Base-by-base conservation (phyloP, 805 yeast species). In the Candida sanyiensis region DNA sequence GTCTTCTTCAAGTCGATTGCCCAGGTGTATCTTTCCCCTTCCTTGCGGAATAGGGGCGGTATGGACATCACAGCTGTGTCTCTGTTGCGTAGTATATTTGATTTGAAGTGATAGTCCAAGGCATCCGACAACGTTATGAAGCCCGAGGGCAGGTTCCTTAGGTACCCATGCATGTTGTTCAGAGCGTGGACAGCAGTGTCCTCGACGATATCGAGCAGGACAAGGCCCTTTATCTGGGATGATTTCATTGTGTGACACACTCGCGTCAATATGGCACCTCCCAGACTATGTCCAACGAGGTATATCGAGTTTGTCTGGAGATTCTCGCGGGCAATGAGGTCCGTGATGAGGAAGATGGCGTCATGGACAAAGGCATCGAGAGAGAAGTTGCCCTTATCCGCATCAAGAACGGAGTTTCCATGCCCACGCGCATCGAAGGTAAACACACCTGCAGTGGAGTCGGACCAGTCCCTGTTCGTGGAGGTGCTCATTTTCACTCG, bases 181-280 rank as follows among this genome's bases (percentile, higher is more conserved):
- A 93, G 63, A 0, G 96, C 78, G 27, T 72, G 70, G 2, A 83
- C 68, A 0, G 97, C 97, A 0, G 93, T 81, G 43, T 89, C 97
- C 56, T 93, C 98, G 1, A 93, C 96, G 3, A 93, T 93, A 59
- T 93, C 99, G 13, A 93, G 62, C 68, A 89, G 77, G 0, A 75
- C 72, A 3, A 93, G 60, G 0, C 97, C 98, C 25, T 72, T 67
- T 2, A 84, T 55, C 15, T 52, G 47, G 15, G 57, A 31, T 7
- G 31, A 29, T 5, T 51, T 41, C 3, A 61, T 46, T 2, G 50
- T 47, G 7, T 55, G 36, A 5, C 76, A 57, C 1, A 74, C 71
- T 29, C 70, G 69, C 0, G 95, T 72, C 23, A 87, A 64, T 3
- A 93, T 77, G 0, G 96, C 72, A 0, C 97, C 99, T 5, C 98